A percentile compares a stretch with the other conserved stretches of the same genome.
These are phyloP conservation scores for Achaetomium macrosporum DNA, from an alignment of 2,329 filamentous ascomycete genomes.

Conservation along the genomic window DNA sequence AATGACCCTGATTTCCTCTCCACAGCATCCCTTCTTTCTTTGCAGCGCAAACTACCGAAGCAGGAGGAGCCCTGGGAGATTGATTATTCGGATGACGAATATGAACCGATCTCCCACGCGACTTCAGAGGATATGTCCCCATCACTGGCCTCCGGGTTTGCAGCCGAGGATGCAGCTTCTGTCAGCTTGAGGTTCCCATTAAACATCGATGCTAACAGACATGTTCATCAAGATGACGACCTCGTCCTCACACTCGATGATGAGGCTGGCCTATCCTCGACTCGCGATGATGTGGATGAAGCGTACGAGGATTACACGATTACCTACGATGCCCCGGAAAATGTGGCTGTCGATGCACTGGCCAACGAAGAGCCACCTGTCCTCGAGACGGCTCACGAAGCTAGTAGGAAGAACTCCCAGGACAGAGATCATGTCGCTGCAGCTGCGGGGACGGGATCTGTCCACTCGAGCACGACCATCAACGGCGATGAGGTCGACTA, in stretches of 20 bases:
- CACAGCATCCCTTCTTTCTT: background rate
- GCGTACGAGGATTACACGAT: conserved; percentile 9
- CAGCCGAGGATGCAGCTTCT: background rate
- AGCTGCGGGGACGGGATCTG: conserved; percentile 12
- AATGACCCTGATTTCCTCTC: conserved; percentile 17
- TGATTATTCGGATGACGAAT: conserved; percentile 17
- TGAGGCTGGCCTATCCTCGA: conserved; percentile 15
- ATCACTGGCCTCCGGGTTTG: background rate
- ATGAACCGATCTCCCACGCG: background rate
- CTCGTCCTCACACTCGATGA: conserved; percentile 14
- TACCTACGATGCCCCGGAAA: background rate
- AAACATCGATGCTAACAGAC: conserved; percentile 19
- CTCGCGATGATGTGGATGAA: conserved; percentile 15
- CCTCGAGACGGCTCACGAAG: background rate
- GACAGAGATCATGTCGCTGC: background rate
- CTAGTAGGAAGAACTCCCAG: background rate
- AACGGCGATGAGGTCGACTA: conserved; percentile 36
- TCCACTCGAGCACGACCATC: conserved; percentile 29
- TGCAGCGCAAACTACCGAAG: background rate
- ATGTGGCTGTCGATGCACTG: background rate
- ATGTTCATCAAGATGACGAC: conserved; percentile 19
- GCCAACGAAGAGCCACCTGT: background rate
- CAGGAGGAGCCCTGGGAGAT: conserved; percentile 7
- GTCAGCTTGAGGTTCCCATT: background rate
- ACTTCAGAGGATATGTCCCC: background rate